A percentile compares a stretch with the other conserved stretches of the same genome.
These are phyloP conservation scores for Lactarius tabidus DNA, from an alignment of 768 basidiomycete species.

Conservation along the genomic window DNA sequence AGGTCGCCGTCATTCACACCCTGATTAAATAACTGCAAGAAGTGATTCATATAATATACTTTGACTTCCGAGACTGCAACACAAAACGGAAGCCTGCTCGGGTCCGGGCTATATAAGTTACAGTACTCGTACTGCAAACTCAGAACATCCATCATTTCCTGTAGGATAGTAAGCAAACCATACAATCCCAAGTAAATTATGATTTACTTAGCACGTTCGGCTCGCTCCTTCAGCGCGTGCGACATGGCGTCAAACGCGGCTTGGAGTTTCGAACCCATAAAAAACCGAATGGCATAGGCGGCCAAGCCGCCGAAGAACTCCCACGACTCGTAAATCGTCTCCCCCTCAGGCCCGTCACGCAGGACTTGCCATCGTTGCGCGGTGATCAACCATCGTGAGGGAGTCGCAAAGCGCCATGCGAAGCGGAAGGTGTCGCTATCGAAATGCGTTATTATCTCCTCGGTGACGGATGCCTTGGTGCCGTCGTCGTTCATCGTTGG, in stretches of 20 bases:
- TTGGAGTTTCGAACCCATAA: constrained; percentile 12
- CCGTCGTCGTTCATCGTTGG: constrained; percentile 10
- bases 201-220: constrained; percentile 1
- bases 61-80: neutral
- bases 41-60: neutral
- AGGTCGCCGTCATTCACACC: too few species aligned
- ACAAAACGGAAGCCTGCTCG: neutral
- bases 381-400: constrained; percentile 11
- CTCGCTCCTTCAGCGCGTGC: constrained; percentile 11
- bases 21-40: too few species aligned
- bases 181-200: neutral
- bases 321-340: constrained; percentile 16
- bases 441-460: constrained; percentile 14
- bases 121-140: too few species aligned
- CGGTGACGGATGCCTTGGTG: neutral
- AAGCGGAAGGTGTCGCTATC: constrained; percentile 4
- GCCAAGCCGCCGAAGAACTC: constrained; percentile 8
- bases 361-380: constrained; percentile 19
- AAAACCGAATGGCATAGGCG: constrained; percentile 12
- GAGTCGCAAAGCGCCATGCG: constrained; percentile 16
- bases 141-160: neutral
- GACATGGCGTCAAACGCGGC: constrained; percentile 14
- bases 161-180: neutral
- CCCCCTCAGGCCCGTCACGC: neutral
- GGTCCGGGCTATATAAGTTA: neutral